Evolutionary conservation across 352 stramenopile species (phyloP).

Genomic region (Globisporangium radiosum): DNA sequence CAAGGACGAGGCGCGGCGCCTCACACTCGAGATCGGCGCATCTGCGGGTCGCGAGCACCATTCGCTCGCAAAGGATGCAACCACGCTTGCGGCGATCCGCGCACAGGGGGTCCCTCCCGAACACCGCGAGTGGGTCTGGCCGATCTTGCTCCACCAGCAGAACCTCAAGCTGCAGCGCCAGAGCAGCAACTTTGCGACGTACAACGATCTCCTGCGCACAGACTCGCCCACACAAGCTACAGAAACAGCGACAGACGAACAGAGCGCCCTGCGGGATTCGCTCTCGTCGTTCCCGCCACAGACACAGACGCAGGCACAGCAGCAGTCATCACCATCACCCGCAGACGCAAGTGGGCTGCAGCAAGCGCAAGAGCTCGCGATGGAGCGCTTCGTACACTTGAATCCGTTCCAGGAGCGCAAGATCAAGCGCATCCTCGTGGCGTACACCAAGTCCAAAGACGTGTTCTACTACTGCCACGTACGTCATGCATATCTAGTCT

Average conservation of each 20-base stretch:
- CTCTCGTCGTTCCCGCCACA: neutral
- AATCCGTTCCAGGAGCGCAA: constrained; percentile 82
- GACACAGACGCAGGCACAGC: constrained; percentile 2
- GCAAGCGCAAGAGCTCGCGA: constrained; percentile 68
- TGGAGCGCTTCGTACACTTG: constrained; percentile 72
- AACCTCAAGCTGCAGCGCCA: constrained; percentile 55
- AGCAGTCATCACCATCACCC: neutral
- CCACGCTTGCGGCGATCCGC: constrained; percentile 46
- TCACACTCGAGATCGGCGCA: constrained; percentile 47
- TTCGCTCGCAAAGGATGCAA: constrained; percentile 36
- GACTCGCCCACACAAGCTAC: constrained; percentile 9
- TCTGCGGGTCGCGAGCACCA: constrained; percentile 60
- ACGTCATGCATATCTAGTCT: neutral
- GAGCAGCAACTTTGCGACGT: constrained; percentile 32
- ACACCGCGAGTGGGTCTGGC: constrained; percentile 78
- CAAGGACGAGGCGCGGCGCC: constrained; percentile 42
- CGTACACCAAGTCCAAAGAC: constrained; percentile 71
- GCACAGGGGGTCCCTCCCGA: constrained; percentile 47
- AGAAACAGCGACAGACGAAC: constrained; percentile 21
- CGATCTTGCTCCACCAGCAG: constrained; percentile 63
- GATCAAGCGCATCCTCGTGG: constrained; percentile 70
- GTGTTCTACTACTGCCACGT: constrained; percentile 67
- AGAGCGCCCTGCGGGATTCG: constrained; percentile 34
- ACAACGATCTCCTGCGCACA: constrained; percentile 43
- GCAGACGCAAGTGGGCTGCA: constrained; percentile 34